These are phyloP conservation scores for Wallacemonas sp. DNA, from an alignment of 208 protist genomes.

Conservation along the genomic window DNA sequence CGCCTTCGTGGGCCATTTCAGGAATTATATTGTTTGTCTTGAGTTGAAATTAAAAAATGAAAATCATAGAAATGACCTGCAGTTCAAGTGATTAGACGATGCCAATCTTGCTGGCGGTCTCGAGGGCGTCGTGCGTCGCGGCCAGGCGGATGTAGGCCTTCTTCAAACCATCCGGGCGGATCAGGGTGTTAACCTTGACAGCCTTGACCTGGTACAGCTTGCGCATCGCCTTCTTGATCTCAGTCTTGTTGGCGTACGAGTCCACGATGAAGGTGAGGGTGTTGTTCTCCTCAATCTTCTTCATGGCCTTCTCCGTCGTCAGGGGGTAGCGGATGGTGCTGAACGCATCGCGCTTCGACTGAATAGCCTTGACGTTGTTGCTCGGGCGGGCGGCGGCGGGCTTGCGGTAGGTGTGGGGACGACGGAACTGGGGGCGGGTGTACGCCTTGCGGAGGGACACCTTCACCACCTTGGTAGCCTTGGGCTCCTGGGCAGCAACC, in stretches of 20 bases:
- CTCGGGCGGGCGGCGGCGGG: conserved; percentile 90
- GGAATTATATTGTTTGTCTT: too few relatives aligned
- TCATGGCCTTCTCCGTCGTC: conserved; percentile 98
- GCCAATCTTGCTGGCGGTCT: conserved; percentile 98
- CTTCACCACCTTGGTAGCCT: conserved; percentile 85
- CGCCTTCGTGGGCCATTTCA: not conserved
- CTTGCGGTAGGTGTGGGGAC: conserved; percentile 95
- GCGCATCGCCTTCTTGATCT: conserved; percentile 98
- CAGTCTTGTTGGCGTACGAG: conserved; percentile 96
- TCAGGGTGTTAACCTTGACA: conserved; percentile 98
- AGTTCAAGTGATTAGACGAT: conserved; percentile 63
- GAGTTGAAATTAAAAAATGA: conserved; percentile 3
- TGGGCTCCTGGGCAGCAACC: conserved; percentile 48
- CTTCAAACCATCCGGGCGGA: conserved; percentile 98
- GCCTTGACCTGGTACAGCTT: conserved; percentile 98
- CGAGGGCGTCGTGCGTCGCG: conserved; percentile 95
- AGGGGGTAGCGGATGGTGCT: conserved; percentile 97
- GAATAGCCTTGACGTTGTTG: conserved; percentile 85
- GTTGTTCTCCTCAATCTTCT: conserved; percentile 99
- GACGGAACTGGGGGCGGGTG: conserved; percentile 95
- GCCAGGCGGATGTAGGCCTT: conserved; percentile 98
- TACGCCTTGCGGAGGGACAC: conserved; percentile 94
- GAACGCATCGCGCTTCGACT: conserved; percentile 88
- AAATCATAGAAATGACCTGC: conserved; percentile 16
- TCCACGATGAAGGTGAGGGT: conserved; percentile 99